phyloP scores from a whole-genome alignment of 176 grass and related monocot genomes.

The Bromus sterilis region DNA sequence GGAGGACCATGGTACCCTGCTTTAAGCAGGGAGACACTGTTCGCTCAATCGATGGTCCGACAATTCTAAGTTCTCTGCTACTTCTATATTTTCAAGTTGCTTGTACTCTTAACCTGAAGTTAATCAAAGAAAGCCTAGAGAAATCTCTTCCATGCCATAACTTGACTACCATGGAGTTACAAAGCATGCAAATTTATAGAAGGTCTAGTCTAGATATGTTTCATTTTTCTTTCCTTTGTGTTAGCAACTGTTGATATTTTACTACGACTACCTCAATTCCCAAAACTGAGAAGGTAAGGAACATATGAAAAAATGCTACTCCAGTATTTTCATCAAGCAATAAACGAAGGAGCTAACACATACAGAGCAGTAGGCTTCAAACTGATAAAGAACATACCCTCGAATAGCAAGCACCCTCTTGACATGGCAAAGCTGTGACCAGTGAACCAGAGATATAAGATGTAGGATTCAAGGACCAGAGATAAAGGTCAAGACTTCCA shows the following conservation, averaged over 20 bases:
- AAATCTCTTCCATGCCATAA: not conserved
- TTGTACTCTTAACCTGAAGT: conserved; percentile 1
- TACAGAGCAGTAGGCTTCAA: not conserved
- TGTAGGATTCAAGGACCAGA: not conserved
- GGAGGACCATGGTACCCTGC: not conserved
- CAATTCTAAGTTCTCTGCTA: not conserved
- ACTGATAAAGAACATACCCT: not conserved
- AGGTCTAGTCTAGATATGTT: not conserved
- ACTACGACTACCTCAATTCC: not conserved
- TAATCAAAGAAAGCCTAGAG: not conserved
- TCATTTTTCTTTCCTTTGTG: not conserved
- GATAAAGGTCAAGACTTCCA: not conserved
- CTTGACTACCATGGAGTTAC: not conserved
- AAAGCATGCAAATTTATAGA: not conserved
- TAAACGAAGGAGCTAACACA: not conserved
- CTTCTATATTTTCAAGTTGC: not conserved
- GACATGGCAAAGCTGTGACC: not conserved
- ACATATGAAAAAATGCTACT: not conserved
- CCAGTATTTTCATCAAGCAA: not conserved
- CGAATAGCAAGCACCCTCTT: not conserved
- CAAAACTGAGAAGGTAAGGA: not conserved
- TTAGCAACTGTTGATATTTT: not conserved
- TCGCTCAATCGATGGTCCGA: not conserved
- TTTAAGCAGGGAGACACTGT: not conserved
- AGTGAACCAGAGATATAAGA: not conserved